Percentiles rank a stretch among this genome's conserved stretches.
phyloP scores from a whole-genome alignment of 208 protist species.

The Phytomonas sp. region DNA sequence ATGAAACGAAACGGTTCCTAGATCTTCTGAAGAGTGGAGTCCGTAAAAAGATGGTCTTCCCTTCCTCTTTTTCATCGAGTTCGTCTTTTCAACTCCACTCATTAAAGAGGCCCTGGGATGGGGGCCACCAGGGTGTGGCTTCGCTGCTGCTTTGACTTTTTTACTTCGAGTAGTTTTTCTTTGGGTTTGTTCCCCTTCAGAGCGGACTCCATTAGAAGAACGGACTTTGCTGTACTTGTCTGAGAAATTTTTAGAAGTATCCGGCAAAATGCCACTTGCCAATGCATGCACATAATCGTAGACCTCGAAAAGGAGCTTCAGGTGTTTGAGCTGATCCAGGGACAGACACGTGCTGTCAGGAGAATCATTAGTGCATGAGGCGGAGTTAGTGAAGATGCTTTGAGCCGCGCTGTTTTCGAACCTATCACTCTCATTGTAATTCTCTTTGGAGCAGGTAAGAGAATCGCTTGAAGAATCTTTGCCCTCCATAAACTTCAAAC shows the following conservation, averaged over 20 bases:
- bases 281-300: slow-evolving; percentile 24
- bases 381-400: background rate
- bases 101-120: background rate
- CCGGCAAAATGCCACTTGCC: background rate
- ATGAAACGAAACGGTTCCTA: background rate
- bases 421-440: background rate
- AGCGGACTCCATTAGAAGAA: background rate
- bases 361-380: background rate
- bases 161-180: background rate
- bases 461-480: background rate
- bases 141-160: background rate
- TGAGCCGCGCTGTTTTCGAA: background rate
- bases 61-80: background rate
- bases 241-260: background rate
- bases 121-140: background rate
- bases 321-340: slow-evolving; percentile 18
- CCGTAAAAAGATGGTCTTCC: background rate
- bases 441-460: background rate
- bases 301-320: slow-evolving; percentile 28
- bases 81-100: background rate
- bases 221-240: background rate
- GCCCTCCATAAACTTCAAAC: background rate
- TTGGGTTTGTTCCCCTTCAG: background rate
- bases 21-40: background rate
- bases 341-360: slow-evolving; percentile 8